Conservation (phyloP, 306 rosid species). For the Canavalia gladiata region DNA sequence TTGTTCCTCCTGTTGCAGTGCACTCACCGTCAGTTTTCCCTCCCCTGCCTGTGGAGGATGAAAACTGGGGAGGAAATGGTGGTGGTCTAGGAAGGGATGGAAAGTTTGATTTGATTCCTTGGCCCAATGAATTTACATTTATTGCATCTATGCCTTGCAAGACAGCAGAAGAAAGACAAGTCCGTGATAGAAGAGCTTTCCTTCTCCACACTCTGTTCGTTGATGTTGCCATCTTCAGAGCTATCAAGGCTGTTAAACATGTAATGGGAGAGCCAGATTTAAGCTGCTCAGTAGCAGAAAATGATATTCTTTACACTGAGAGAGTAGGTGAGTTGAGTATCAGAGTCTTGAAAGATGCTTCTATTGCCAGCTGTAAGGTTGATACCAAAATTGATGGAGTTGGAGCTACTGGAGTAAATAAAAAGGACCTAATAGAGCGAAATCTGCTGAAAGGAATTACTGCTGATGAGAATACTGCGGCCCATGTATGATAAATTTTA, state of each 20-base stretch:
- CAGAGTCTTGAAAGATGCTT: constrained; percentile 66
- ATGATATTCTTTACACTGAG: constrained; percentile 50
- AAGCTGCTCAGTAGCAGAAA: constrained; percentile 48
- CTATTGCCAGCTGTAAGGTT: constrained; percentile 69
- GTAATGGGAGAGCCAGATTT: constrained; percentile 56
- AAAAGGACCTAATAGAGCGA: constrained; percentile 59
- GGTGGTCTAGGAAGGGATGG: constrained; percentile 83
- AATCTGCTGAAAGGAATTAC: constrained; percentile 82
- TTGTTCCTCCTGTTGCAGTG: constrained; percentile 71
- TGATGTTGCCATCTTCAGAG: constrained; percentile 78
- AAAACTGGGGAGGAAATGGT: constrained; percentile 81
- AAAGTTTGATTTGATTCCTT: constrained; percentile 70
- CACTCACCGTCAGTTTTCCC: constrained; percentile 62
- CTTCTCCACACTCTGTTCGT: constrained; percentile 78
- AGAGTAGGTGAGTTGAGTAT: constrained; percentile 72
- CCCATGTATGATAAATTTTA: constrained; percentile 64
- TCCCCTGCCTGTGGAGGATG: constrained; percentile 75
- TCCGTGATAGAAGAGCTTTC: constrained; percentile 77
- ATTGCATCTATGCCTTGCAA: constrained; percentile 83
- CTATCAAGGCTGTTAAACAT: constrained; percentile 61
- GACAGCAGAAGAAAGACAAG: constrained; percentile 79
- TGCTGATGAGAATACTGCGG: constrained; percentile 86
- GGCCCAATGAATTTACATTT: constrained; percentile 74
- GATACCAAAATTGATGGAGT: constrained; percentile 84
- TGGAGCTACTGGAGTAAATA: constrained; percentile 66